These are phyloP conservation scores for Candida alai DNA, from an alignment of 805 yeast genomes.

Conservation along the genomic window DNA sequence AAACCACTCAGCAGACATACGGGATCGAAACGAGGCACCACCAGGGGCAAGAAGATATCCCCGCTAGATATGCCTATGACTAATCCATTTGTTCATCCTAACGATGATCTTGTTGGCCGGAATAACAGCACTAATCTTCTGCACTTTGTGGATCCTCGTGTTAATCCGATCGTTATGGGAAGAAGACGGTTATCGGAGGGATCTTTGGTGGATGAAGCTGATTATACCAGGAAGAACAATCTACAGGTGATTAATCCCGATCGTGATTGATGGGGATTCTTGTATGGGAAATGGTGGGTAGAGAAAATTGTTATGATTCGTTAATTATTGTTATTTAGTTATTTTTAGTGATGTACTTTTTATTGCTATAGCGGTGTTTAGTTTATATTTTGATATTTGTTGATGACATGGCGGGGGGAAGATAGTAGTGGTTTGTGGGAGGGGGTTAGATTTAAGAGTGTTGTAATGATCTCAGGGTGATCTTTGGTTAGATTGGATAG, in stretches of 20 bases:
- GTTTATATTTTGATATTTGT: background rate
- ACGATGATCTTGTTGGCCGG: too few species aligned
- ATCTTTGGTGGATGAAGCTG: constrained; percentile 80
- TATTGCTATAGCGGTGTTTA: background rate
- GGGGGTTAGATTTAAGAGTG: too few species aligned
- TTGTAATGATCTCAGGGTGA: too few species aligned
- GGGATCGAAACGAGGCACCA: constrained; percentile 11
- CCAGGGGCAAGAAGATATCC: constrained; percentile 17
- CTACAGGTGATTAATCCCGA: constrained; percentile 90
- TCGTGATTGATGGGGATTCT: constrained; percentile 9
- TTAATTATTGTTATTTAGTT: background rate
- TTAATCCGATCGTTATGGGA: constrained; percentile 76
- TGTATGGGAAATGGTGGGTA: background rate
- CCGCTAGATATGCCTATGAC: constrained; percentile 39
- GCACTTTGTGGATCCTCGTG: constrained; percentile 50
- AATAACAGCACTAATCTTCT: background rate
- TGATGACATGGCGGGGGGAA: background rate
- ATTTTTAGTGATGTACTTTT: constrained; percentile 1
- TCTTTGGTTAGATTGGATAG: too few species aligned
- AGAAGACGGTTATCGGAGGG: constrained; percentile 83
- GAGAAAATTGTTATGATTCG: background rate
- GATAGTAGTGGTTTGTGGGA: background rate
- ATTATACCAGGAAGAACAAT: constrained; percentile 66
- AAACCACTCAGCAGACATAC: constrained; percentile 18
- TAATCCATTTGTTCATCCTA: constrained; percentile 63